Conservation (phyloP, 192 early-diverging fungal genomes). For the Backusella morwellensis region DNA sequence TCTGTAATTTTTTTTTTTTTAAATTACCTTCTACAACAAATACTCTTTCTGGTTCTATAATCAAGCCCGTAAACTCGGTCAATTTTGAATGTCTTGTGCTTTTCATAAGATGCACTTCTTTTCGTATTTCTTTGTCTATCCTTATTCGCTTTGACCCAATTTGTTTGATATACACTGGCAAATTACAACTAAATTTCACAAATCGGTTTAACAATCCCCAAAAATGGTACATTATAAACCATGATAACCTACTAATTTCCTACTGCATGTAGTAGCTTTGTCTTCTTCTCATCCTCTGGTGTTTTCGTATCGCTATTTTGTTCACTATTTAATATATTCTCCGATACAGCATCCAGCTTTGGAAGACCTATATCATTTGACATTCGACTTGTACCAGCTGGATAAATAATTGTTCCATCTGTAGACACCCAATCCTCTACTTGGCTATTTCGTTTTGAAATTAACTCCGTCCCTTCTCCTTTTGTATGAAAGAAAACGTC, state of each 20-base stretch:
- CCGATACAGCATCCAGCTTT: neutral
- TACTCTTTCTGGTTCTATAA: slow-evolving; percentile 27
- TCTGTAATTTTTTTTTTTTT: neutral
- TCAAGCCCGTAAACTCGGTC: slow-evolving; percentile 42
- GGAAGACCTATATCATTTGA: neutral
- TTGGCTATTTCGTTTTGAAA: neutral
- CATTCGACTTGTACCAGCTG: neutral
- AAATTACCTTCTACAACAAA: slow-evolving; percentile 42
- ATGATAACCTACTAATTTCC: slow-evolving; percentile 16
- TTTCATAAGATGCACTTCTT: slow-evolving; percentile 16
- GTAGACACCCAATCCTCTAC: neutral
- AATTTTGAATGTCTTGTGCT: slow-evolving; percentile 41
- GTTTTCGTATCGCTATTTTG: neutral
- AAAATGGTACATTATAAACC: neutral
- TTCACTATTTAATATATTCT: neutral
- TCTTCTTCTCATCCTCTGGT: neutral
- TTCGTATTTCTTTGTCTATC: slow-evolving; percentile 4
- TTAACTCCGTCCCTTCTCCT: neutral
- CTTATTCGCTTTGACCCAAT: slow-evolving; percentile 18
- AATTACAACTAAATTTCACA: slow-evolving; percentile 15
- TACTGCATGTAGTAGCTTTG: neutral
- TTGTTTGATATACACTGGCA: slow-evolving; percentile 25
- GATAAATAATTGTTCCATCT: neutral
- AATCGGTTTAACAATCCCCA: neutral
- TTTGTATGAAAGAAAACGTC: neutral